phyloP scores from a whole-genome alignment of 768 basidiomycete species.

The Polyporus arcularius region DNA sequence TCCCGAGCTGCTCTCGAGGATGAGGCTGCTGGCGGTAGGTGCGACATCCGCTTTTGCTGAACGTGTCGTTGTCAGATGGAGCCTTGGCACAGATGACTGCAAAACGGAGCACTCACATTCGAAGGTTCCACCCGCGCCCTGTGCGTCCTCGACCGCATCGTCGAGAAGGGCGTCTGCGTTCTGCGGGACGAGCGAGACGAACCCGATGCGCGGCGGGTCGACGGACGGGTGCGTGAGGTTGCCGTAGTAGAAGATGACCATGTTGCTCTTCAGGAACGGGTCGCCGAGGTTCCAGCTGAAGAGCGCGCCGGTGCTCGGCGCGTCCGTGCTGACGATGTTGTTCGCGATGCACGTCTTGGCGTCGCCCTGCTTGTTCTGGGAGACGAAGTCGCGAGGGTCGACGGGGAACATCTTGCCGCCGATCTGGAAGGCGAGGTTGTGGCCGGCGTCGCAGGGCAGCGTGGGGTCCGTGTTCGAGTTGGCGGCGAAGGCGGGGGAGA shows the following conservation, averaged over 20 bases:
- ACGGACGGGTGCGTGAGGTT: conserved; percentile 67
- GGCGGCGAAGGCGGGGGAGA: conserved; percentile 38
- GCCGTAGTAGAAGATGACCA: conserved; percentile 77
- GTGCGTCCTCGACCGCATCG: conserved; percentile 37
- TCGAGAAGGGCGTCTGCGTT: conserved; percentile 49
- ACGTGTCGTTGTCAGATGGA: too few species aligned
- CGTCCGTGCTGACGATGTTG: conserved; percentile 64
- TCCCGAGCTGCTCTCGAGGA: neutral
- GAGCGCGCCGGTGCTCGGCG: conserved; percentile 57
- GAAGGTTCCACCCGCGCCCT: conserved; percentile 23
- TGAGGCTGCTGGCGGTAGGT: conserved; percentile 12
- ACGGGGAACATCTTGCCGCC: conserved; percentile 72
- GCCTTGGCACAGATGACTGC: neutral
- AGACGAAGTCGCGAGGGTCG: conserved; percentile 72
- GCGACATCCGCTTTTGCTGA: conserved; percentile 12
- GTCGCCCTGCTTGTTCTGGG: conserved; percentile 40
- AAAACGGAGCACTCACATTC: conserved; percentile 3
- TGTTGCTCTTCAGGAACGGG: conserved; percentile 75
- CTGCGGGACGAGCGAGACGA: conserved; percentile 66
- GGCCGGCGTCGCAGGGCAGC: conserved; percentile 61
- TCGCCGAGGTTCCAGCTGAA: conserved; percentile 80
- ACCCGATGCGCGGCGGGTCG: conserved; percentile 70
- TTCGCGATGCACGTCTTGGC: conserved; percentile 47
- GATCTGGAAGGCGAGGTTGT: conserved; percentile 67
- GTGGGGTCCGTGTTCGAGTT: conserved; percentile 26